Percentiles rank a stretch among this genome's conserved stretches.
Conservation (phyloP, 169 alveolate species). For the Blepharisma undulans region DNA sequence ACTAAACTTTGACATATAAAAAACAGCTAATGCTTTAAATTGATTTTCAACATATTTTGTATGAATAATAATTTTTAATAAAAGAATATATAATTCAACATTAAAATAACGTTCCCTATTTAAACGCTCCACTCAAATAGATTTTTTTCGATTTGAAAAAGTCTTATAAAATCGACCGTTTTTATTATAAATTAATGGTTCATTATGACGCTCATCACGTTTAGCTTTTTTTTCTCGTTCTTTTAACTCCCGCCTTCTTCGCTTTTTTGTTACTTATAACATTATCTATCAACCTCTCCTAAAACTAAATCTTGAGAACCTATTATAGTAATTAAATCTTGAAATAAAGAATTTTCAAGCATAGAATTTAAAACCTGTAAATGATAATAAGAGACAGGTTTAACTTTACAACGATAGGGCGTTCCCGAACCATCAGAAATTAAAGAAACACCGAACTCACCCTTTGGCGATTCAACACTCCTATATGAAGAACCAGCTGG, state of each 20-base stretch:
- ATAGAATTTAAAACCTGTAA: slow-evolving; percentile 30
- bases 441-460: slow-evolving; percentile 55
- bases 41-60: neutral
- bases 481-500: slow-evolving; percentile 32
- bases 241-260: too few species aligned
- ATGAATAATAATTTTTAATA: neutral
- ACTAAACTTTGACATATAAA: neutral
- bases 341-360: slow-evolving; percentile 46
- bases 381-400: slow-evolving; percentile 48
- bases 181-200: too few species aligned
- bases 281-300: slow-evolving; percentile 61
- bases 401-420: slow-evolving; percentile 51
- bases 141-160: too few species aligned
- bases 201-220: too few species aligned
- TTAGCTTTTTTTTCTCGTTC: too few species aligned
- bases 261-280: neutral
- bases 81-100: neutral
- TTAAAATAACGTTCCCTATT: neutral
- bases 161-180: too few species aligned
- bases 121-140: too few species aligned
- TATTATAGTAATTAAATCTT: slow-evolving; percentile 49
- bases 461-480: slow-evolving; percentile 59
- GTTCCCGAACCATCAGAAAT: slow-evolving; percentile 42
- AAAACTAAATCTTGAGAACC: slow-evolving; percentile 59
- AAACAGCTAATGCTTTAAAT: neutral